Evolutionary conservation across 1,284 basidiomycete genomes (phyloP), one percentile per base, ranked within the genome.

Genomic region (Malassezia dermatis): DNA sequence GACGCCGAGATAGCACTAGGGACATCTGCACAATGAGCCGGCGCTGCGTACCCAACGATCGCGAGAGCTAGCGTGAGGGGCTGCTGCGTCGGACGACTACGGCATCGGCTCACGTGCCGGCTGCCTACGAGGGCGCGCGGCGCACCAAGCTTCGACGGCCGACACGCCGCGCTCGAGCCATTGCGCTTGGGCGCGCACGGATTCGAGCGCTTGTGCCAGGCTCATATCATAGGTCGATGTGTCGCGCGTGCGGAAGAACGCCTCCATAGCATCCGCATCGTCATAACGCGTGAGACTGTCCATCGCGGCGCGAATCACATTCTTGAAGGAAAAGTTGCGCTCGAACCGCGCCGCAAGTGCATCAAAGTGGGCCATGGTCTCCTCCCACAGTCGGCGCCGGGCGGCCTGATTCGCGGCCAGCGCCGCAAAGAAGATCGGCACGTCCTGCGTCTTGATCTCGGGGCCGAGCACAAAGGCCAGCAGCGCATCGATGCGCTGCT

Each of bases 191-290:
- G 83, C 79, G 7, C 78, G 78, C 62, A 87, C 81, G 2, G 78
- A 79, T 62, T 88, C 86, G 56, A 86, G 67, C 24, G 80, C 79
- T 69, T 88, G 86, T 11, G 80, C 79, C 35, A 86, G 75, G 6
- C 78, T 78, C 67, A 83, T 78, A 59, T 79, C 78, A 75, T 75
- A 80, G 64, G 77, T 78, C 31, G 52, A 51, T 30, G 58, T 66
- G 12, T 30, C 24, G 65, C 59, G 69, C 40, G 55, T 56, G 64
- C 76, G 78, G 78, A 86, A 90, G 19, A 39, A 39, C 4, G 75
- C 78, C 48, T 82, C 81, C 21, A 83, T 80, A 6, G 78, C 79
- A 48, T 82, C 75, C 23, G 83, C 80, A 76, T 94, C 90, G 62
- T 83, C 76, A 62, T 84, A 78, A 15, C 80, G 82, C n/a, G 84